phyloP scores from a whole-genome alignment of 2,329 filamentous ascomycete species.

The Anisogramma anomala region DNA sequence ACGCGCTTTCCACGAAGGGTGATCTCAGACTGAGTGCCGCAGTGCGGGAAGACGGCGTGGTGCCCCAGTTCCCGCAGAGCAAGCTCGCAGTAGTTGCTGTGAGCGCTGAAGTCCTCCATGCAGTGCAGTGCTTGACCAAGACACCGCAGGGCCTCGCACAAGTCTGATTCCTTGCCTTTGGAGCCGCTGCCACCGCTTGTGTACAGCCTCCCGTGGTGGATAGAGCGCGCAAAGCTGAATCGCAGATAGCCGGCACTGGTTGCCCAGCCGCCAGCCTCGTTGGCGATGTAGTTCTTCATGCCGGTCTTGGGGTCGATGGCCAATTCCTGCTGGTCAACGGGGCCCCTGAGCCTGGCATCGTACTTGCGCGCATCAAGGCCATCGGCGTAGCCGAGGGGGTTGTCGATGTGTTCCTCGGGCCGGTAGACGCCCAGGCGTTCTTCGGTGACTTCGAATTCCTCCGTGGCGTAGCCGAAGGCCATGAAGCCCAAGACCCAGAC shows the following conservation, averaged over 20 bases:
- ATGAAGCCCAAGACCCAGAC: conserved; percentile 75
- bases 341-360: conserved; percentile 70
- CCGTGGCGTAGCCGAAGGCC: conserved; percentile 74
- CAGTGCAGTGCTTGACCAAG: conserved; percentile 67
- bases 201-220: conserved; percentile 68
- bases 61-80: conserved; percentile 62
- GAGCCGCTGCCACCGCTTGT: conserved; percentile 49
- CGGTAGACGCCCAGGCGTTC: conserved; percentile 72
- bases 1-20: conserved; percentile 54
- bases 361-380: conserved; percentile 72
- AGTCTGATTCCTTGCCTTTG: conserved; percentile 59
- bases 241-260: conserved; percentile 80
- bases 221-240: conserved; percentile 60
- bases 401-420: conserved; percentile 64
- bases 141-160: conserved; percentile 69
- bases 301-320: conserved; percentile 65
- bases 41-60: conserved; percentile 60
- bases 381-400: conserved; percentile 78
- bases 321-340: conserved; percentile 59
- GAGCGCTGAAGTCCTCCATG: conserved; percentile 68
- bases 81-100: conserved; percentile 76
- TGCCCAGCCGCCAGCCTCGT: conserved; percentile 76
- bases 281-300: conserved; percentile 99
- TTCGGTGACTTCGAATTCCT: conserved; percentile 72
- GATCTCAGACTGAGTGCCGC: conserved; percentile 55